Evolutionary conservation across 768 basidiomycete genomes (phyloP).

Genomic region (Lentinula edodes): DNA sequence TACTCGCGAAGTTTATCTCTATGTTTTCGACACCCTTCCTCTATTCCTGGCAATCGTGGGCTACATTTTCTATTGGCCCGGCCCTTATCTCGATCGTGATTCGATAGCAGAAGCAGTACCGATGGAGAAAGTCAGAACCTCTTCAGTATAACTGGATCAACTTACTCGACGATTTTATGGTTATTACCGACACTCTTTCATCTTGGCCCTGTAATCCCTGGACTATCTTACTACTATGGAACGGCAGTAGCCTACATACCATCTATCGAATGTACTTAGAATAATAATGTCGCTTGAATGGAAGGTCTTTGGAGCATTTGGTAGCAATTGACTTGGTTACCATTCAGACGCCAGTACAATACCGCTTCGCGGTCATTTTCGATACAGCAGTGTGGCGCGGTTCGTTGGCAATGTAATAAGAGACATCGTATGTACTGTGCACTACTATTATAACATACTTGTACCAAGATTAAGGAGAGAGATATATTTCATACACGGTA

Average conservation of each 20-base stretch:
- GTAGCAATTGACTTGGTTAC: too few species aligned
- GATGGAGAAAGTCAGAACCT: background rate
- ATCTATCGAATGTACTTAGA: background rate
- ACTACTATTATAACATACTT: too few species aligned
- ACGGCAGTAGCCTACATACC: background rate
- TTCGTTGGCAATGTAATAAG: too few species aligned
- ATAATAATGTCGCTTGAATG: background rate
- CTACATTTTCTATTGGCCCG: conserved; percentile 22
- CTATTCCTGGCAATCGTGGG: conserved; percentile 18
- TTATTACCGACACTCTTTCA: background rate
- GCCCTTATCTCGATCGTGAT: conserved; percentile 14
- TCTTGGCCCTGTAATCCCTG: background rate
- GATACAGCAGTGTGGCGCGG: too few species aligned
- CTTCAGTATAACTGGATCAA: background rate
- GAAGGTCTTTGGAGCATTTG: too few species aligned
- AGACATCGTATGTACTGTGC: too few species aligned
- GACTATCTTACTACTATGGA: background rate
- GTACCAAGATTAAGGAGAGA: too few species aligned
- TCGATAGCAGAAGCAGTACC: background rate
- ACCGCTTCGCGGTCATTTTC: too few species aligned
- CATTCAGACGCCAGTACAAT: too few species aligned
- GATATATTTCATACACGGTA: too few species aligned
- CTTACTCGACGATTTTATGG: background rate
- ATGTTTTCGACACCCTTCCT: conserved; percentile 22
- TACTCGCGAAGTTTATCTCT: conserved; percentile 18